phyloP scores from a whole-genome alignment of 305 asterid species.

The Fraxinus sp. region DNA sequence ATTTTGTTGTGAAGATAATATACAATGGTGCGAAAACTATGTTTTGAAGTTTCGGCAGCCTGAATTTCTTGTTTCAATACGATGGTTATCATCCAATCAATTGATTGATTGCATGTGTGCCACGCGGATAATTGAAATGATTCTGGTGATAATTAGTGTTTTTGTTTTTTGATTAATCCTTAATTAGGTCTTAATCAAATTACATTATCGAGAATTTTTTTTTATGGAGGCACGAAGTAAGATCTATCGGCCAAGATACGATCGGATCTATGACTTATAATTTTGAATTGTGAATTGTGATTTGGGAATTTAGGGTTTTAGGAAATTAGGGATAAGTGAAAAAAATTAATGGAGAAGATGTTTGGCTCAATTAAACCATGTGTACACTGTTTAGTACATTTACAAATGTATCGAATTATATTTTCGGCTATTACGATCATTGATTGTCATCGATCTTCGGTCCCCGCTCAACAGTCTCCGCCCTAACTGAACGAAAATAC shows the following conservation, averaged over 20 bases:
- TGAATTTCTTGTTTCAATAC: neutral
- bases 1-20: neutral
- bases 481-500: no score
- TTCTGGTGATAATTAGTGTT: slow-evolving; percentile 10
- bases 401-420: no score
- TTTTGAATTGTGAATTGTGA: no score
- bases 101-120: no score
- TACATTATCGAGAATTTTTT: slow-evolving; percentile 32
- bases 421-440: no score
- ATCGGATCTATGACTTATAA: slow-evolving; percentile 5
- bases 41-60: neutral
- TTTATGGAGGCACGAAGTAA: slow-evolving; percentile 42
- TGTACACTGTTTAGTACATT: no score
- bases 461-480: no score
- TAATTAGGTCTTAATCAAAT: slow-evolving; percentile 11
- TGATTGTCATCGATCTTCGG: no score
- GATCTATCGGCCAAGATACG: slow-evolving; percentile 43
- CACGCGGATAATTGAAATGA: neutral
- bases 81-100: neutral
- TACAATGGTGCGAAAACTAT: neutral
- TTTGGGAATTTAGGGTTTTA: no score
- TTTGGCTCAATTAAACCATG: no score
- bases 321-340: no score
- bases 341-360: no score
- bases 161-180: slow-evolving; percentile 3